A percentile compares a stretch with the other conserved stretches of the same genome.
phyloP scores from a whole-genome alignment of 345 rosid species.

The Hibiscus tridactylites region DNA sequence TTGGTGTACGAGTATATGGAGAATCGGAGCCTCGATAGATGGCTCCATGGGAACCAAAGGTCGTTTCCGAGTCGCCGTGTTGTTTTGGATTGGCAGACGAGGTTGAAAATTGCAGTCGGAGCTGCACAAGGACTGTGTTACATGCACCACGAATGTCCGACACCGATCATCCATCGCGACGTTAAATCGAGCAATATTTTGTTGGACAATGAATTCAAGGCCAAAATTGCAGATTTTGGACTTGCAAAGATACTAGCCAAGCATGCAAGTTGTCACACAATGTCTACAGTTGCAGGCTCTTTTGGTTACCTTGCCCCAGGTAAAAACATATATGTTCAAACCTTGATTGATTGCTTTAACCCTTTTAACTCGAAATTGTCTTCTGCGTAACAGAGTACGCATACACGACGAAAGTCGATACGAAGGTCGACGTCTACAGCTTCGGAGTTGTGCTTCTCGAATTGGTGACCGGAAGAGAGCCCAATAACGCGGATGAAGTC shows the following conservation, averaged over 20 bases:
- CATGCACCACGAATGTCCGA: constrained; percentile 79
- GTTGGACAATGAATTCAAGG: constrained; percentile 63
- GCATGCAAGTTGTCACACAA: constrained; percentile 53
- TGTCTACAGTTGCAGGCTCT: constrained; percentile 94
- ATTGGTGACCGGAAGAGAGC: constrained; percentile 71
- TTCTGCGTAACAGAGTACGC: constrained; percentile 25
- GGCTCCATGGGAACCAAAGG: constrained; percentile 64
- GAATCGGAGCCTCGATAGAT: constrained; percentile 74
- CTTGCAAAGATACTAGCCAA: constrained; percentile 62
- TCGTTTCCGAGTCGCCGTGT: background rate
- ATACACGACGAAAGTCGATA: constrained; percentile 66
- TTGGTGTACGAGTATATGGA: constrained; percentile 89
- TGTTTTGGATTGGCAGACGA: constrained; percentile 50
- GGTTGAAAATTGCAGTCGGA: constrained; percentile 73
- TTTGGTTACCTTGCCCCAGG: constrained; percentile 93
- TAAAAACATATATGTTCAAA: constrained; percentile 12
- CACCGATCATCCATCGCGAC: constrained; percentile 76
- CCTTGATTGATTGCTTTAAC: background rate
- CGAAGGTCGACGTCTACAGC: constrained; percentile 81
- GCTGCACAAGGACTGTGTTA: constrained; percentile 83
- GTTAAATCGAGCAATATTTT: constrained; percentile 84
- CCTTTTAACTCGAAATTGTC: background rate
- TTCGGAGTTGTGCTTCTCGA: constrained; percentile 89
- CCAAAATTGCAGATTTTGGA: constrained; percentile 88
- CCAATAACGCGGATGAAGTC: constrained; percentile 49